These are phyloP conservation scores for Luffa acutangula DNA, from an alignment of 306 rosid species.

Conservation along the genomic window DNA sequence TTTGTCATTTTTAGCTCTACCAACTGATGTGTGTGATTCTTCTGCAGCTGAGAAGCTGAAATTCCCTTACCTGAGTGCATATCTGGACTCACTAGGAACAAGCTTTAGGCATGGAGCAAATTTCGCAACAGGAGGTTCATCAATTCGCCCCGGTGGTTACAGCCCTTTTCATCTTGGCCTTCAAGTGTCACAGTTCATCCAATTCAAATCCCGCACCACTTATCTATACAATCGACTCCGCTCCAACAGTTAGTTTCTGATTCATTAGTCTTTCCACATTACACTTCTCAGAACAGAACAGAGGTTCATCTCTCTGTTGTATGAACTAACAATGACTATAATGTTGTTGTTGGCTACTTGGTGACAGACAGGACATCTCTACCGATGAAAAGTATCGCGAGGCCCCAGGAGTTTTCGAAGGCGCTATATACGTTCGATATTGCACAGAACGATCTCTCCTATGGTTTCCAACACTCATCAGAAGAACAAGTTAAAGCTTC, in stretches of 20 bases:
- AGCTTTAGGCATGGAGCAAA: slow-evolving; percentile 74
- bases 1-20: background rate
- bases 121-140: slow-evolving; percentile 69
- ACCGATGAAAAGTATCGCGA: slow-evolving; percentile 43
- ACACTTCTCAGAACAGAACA: background rate
- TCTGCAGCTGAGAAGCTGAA: slow-evolving; percentile 74
- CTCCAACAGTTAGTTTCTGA: slow-evolving; percentile 25
- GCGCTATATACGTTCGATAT: slow-evolving; percentile 80
- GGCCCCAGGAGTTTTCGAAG: slow-evolving; percentile 50
- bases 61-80: slow-evolving; percentile 66
- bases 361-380: slow-evolving; percentile 24
- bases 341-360: slow-evolving; percentile 10
- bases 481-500: slow-evolving; percentile 46
- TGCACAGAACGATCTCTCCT: slow-evolving; percentile 73
- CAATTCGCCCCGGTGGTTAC: slow-evolving; percentile 57
- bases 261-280: background rate
- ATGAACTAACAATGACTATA: background rate
- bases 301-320: background rate
- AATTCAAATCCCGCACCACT: slow-evolving; percentile 46
- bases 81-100: slow-evolving; percentile 71
- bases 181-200: slow-evolving; percentile 59
- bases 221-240: slow-evolving; percentile 40
- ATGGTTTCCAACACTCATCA: slow-evolving; percentile 47
- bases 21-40: background rate
- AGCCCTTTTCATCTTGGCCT: slow-evolving; percentile 70